Evolutionary conservation across 2,329 filamentous ascomycete genomes (phyloP).

Genomic region (Colletotrichum simmondsii): DNA sequence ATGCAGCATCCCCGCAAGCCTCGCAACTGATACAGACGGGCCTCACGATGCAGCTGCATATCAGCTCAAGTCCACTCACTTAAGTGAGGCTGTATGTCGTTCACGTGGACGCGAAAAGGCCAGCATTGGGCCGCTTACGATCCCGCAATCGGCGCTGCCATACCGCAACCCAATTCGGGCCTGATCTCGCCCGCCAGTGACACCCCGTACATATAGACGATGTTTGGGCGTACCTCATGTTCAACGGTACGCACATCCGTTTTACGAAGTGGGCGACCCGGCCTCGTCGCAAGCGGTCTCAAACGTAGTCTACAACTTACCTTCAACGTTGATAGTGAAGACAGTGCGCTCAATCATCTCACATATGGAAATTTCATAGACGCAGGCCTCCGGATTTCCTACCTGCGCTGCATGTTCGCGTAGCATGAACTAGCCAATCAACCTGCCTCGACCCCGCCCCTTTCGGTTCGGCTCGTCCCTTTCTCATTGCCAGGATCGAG

Average conservation of each 20-base stretch:
- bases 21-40: slow-evolving; percentile 22
- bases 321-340: background rate
- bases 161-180: slow-evolving; percentile 34
- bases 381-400: background rate
- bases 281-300: background rate
- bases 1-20: slow-evolving; percentile 33
- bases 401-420: slow-evolving; percentile 25
- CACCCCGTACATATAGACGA: slow-evolving; percentile 26
- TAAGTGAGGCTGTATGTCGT: slow-evolving; percentile 27
- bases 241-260: background rate
- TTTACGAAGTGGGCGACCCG: background rate
- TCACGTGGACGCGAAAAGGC: slow-evolving; percentile 30
- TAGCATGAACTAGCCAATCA: slow-evolving; percentile 32
- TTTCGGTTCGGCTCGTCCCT: slow-evolving; percentile 17
- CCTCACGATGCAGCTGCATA: slow-evolving; percentile 31
- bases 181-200: slow-evolving; percentile 29
- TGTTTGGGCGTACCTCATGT: slow-evolving; percentile 7
- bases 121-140: slow-evolving; percentile 30
- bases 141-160: slow-evolving; percentile 35
- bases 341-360: background rate
- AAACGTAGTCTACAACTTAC: background rate
- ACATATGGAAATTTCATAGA: slow-evolving; percentile 2
- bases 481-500: slow-evolving; percentile 16
- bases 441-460: slow-evolving; percentile 25
- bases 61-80: slow-evolving; percentile 21